Evolutionary conservation across 2,329 filamentous ascomycete genomes (phyloP).

Genomic region (Aspergillus hortae): DNA sequence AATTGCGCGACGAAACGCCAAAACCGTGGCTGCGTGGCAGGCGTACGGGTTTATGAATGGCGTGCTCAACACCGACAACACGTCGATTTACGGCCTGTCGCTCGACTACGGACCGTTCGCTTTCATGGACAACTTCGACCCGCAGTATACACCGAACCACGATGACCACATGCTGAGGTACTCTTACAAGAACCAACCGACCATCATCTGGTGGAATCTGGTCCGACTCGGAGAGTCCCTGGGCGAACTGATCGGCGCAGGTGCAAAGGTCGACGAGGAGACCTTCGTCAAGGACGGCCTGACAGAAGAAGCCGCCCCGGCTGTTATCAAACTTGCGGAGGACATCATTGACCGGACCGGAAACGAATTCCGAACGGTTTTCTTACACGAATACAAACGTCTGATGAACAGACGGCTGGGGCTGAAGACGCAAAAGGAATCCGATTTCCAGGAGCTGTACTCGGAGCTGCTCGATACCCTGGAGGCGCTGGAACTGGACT

Average conservation of each 20-base stretch:
- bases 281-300: slow-evolving; percentile 72
- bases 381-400: slow-evolving; percentile 82
- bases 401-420: slow-evolving; percentile 80
- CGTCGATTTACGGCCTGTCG: slow-evolving; percentile 80
- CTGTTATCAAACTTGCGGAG: slow-evolving; percentile 76
- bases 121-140: slow-evolving; percentile 96
- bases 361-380: slow-evolving; percentile 84
- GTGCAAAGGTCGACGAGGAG: slow-evolving; percentile 65
- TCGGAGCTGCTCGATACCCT: slow-evolving; percentile 79
- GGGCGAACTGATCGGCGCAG: slow-evolving; percentile 82
- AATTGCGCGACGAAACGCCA: slow-evolving; percentile 78
- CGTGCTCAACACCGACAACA: slow-evolving; percentile 97
- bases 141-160: slow-evolving; percentile 91
- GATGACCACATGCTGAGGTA: slow-evolving; percentile 87
- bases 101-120: slow-evolving; percentile 97
- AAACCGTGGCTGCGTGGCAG: slow-evolving; percentile 90
- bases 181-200: slow-evolving; percentile 89
- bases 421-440: slow-evolving; percentile 63
- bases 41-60: slow-evolving; percentile 99
- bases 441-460: slow-evolving; percentile 77
- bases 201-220: slow-evolving; percentile 98
- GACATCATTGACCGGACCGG: slow-evolving; percentile 74
- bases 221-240: slow-evolving; percentile 85
- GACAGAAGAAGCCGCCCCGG: slow-evolving; percentile 61
- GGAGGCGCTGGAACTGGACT: slow-evolving; percentile 80